These are phyloP conservation scores for Aristolochia californica DNA, from an alignment of 164 flowering plant genomes.

Conservation along the genomic window DNA sequence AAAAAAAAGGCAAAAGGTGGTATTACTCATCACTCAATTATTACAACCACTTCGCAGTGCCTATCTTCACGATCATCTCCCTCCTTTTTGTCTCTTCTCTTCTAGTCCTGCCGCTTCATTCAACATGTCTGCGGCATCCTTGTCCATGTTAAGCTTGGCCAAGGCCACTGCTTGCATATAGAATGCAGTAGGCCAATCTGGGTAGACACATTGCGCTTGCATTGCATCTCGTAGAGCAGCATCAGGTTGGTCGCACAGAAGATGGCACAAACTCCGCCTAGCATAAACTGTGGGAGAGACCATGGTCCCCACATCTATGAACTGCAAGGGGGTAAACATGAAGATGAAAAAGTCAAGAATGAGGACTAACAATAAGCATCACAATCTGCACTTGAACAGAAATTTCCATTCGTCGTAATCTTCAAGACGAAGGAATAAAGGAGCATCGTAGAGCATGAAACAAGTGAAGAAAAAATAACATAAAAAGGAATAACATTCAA, in stretches of 20 bases:
- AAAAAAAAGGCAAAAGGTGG: too few relatives aligned
- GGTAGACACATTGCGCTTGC: conserved; percentile 92
- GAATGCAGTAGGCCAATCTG: conserved; percentile 96
- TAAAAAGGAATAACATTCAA: too few relatives aligned
- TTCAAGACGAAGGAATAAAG: too few relatives aligned
- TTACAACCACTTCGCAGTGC: too few relatives aligned
- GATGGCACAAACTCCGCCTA: conserved; percentile 78
- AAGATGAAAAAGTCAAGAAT: not conserved
- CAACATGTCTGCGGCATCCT: conserved; percentile 91
- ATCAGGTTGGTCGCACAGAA: conserved; percentile 83
- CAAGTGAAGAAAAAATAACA: too few relatives aligned
- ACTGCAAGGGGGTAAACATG: conserved; percentile 39
- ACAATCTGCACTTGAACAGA: too few relatives aligned
- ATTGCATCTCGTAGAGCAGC: conserved; percentile 95
- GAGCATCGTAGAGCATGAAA: too few relatives aligned
- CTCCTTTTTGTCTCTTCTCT: conserved; percentile 59
- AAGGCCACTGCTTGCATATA: conserved; percentile 97
- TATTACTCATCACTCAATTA: too few relatives aligned
- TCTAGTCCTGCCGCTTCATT: conserved; percentile 80
- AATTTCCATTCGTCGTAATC: too few relatives aligned
- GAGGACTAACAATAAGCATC: not conserved
- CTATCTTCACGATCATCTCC: conserved; percentile 25
- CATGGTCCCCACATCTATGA: conserved; percentile 90
- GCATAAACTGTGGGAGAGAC: conserved; percentile 90
- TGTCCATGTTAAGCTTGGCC: conserved; percentile 85